Conservation (phyloP, 371 early-diverging fungal genomes). For the Lichtheimia ornata region DNA sequence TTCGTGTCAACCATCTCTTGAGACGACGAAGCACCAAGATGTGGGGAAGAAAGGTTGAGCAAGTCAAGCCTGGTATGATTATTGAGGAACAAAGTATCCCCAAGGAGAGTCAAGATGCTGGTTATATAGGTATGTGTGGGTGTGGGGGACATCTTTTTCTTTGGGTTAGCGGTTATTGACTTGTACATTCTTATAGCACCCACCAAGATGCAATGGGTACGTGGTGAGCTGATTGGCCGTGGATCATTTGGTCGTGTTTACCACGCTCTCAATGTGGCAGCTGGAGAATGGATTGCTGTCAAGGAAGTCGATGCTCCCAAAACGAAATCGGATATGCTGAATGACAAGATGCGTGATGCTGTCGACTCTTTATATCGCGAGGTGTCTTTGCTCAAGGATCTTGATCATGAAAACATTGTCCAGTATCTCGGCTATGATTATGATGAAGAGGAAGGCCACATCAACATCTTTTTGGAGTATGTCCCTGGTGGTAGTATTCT, state of each 20-base stretch:
- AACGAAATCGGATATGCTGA: constrained; percentile 49
- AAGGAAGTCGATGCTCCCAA: constrained; percentile 92
- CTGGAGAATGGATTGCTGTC: constrained; percentile 94
- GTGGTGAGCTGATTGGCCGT: constrained; percentile 91
- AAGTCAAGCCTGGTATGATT: constrained; percentile 55
- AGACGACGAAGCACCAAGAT: constrained; percentile 62
- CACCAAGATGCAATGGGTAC: constrained; percentile 69
- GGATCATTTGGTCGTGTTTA: constrained; percentile 98
- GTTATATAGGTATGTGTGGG: constrained; percentile 22
- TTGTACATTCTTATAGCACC: constrained; percentile 14
- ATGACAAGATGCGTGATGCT: constrained; percentile 33
- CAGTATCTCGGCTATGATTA: constrained; percentile 80
- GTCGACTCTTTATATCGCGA: constrained; percentile 44
- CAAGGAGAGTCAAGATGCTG: constrained; percentile 5
- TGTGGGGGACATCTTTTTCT: constrained; percentile 16
- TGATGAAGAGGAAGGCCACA: constrained; percentile 60
- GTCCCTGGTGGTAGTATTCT: constrained; percentile 96
- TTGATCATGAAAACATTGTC: constrained; percentile 93
- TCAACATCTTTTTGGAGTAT: constrained; percentile 97
- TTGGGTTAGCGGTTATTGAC: background rate
- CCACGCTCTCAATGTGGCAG: constrained; percentile 82
- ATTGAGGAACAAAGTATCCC: constrained; percentile 8
- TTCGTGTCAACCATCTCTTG: constrained; percentile 39
- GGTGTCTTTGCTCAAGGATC: constrained; percentile 50
- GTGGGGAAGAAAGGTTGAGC: constrained; percentile 60